A percentile compares a stretch with the other conserved stretches of the same genome.
These are phyloP conservation scores for Globisporangium mamillatum DNA, from an alignment of 352 stramenopile genomes.

Conservation along the genomic window DNA sequence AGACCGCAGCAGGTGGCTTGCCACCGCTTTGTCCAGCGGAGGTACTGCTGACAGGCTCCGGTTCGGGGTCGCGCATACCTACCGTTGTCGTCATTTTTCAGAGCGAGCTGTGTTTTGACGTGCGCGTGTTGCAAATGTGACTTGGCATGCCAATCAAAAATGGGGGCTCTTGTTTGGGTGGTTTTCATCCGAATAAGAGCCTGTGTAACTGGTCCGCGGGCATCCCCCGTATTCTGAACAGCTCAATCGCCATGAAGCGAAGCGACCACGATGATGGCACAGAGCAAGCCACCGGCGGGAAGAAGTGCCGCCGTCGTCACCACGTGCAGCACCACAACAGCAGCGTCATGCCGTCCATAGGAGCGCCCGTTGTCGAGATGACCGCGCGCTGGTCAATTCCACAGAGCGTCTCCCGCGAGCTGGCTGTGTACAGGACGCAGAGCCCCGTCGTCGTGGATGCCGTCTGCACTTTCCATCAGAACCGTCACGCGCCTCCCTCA, in stretches of 20 bases:
- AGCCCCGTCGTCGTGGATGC: background rate
- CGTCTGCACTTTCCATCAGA: background rate
- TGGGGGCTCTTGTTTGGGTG: no score
- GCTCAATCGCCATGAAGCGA: background rate
- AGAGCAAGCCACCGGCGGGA: background rate
- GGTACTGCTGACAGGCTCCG: background rate
- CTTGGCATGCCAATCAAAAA: no score
- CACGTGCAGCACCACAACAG: background rate
- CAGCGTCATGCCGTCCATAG: background rate
- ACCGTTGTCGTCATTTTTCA: background rate
- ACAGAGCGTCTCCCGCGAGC: background rate
- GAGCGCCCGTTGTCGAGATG: background rate
- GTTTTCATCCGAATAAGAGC: no score
- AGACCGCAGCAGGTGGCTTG: background rate
- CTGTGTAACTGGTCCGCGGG: no score
- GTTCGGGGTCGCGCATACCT: background rate
- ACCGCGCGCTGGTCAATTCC: no score
- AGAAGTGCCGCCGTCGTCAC: background rate
- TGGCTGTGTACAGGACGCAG: background rate
- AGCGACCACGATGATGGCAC: background rate
- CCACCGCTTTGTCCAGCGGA: background rate
- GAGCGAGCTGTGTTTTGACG: background rate
- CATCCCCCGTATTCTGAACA: no score
- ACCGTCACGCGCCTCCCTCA: background rate
- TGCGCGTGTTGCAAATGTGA: no score